These are phyloP conservation scores for Barnettozyma salicaria DNA, from an alignment of 805 yeast species.

Conservation along the genomic window DNA sequence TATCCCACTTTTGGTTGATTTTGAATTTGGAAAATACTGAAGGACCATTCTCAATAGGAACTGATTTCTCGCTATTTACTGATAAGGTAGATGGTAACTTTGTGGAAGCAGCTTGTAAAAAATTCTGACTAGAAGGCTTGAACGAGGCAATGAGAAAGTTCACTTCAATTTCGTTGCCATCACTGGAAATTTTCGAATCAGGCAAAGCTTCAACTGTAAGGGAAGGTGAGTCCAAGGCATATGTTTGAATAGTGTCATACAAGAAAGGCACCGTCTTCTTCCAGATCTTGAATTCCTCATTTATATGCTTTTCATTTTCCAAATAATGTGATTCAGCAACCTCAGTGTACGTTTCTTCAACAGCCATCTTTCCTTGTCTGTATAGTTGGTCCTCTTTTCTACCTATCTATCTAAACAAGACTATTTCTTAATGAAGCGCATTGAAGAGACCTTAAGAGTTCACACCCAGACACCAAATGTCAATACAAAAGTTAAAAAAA, in stretches of 20 bases:
- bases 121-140: constrained; percentile 34
- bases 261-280: constrained; percentile 76
- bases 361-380: constrained; percentile 6
- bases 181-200: constrained; percentile 18
- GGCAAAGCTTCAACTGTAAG: constrained; percentile 55
- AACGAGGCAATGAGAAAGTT: constrained; percentile 46
- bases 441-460: no score
- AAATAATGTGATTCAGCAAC: constrained; percentile 36
- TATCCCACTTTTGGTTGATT: constrained; percentile 39
- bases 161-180: constrained; percentile 29
- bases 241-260: constrained; percentile 61
- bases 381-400: no score
- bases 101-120: constrained; percentile 36
- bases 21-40: constrained; percentile 36
- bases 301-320: constrained; percentile 53
- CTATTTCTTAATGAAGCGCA: no score
- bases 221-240: constrained; percentile 52
- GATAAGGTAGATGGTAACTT: constrained; percentile 41
- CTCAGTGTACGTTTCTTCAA: constrained; percentile 2
- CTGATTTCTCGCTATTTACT: constrained; percentile 24
- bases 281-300: constrained; percentile 79
- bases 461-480: constrained; percentile 1
- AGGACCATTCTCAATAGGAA: constrained; percentile 27
- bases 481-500: constrained; percentile 10
- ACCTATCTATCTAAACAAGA: no score